A percentile compares a stretch with the other conserved stretches of the same genome.
phyloP scores from a whole-genome alignment of 768 basidiomycete species.

The Botryobasidium botryosum region DNA sequence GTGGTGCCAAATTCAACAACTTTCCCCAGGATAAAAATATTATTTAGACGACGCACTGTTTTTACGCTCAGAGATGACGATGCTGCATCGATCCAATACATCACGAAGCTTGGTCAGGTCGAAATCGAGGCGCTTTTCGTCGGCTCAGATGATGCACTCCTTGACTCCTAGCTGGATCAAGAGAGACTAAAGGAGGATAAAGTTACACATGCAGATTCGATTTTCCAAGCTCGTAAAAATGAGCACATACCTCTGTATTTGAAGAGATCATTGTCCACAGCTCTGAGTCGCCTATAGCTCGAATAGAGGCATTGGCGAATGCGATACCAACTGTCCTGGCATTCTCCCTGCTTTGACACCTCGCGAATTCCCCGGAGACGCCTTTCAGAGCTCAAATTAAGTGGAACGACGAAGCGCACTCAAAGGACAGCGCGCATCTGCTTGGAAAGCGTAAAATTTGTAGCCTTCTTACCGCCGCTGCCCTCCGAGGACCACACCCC shows the following conservation, averaged over 20 bases:
- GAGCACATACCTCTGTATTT: conserved; percentile 61
- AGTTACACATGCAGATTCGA: neutral
- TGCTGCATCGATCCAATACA: conserved; percentile 76
- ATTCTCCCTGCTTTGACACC: conserved; percentile 49
- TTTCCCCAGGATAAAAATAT: too few relatives aligned
- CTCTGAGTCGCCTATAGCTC: conserved; percentile 76
- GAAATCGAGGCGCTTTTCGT: conserved; percentile 34
- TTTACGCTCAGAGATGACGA: conserved; percentile 82
- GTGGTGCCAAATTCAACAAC: too few relatives aligned
- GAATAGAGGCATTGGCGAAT: conserved; percentile 76
- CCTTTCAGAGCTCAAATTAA: conserved; percentile 28
- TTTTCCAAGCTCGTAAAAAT: neutral
- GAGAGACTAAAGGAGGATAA: conserved; percentile 42
- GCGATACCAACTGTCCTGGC: conserved; percentile 67
- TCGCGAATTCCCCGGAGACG: conserved; percentile 54
- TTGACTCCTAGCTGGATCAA: conserved; percentile 96
- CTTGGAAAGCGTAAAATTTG: conserved; percentile 70
- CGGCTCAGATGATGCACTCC: conserved; percentile 68
- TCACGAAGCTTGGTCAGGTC: conserved; percentile 76
- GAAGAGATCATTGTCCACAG: conserved; percentile 91
- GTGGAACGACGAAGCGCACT: conserved; percentile 10
- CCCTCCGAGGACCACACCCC: conserved; percentile 77
- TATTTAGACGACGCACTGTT: conserved; percentile 64
- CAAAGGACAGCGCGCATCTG: conserved; percentile 32
- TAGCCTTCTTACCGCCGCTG: conserved; percentile 52